These are phyloP conservation scores for Geoglossum glabrum DNA, from an alignment of 495 filamentous ascomycete species.

Conservation along the genomic window DNA sequence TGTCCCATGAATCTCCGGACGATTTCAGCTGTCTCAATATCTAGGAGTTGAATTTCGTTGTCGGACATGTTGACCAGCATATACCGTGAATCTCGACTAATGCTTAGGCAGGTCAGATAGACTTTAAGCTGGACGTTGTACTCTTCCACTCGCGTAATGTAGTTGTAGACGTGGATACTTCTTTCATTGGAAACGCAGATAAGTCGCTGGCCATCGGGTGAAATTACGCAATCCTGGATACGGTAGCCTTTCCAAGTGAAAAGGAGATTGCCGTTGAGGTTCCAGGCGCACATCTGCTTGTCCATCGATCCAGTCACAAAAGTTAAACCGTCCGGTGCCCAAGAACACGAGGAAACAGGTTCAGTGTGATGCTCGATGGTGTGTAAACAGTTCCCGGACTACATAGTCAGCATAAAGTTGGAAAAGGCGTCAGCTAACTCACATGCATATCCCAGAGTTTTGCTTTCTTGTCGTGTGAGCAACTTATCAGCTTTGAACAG, in stretches of 20 bases:
- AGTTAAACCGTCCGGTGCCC: conserved; percentile 57
- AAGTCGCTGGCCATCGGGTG: conserved; percentile 55
- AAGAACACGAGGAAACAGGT: conserved; percentile 68
- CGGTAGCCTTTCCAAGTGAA: conserved; percentile 52
- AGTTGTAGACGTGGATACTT: conserved; percentile 66
- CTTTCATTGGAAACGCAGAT: conserved; percentile 53
- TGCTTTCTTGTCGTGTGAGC: conserved; percentile 52
- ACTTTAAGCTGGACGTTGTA: conserved; percentile 47
- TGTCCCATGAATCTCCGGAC: conserved; percentile 55
- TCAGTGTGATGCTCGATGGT: conserved; percentile 50
- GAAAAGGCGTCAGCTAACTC: conserved; percentile 13
- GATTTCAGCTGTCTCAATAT: conserved; percentile 52
- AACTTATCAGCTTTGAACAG: conserved; percentile 64
- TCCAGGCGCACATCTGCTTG: conserved; percentile 46
- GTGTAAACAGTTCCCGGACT: conserved; percentile 51
- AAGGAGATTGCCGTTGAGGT: conserved; percentile 31
- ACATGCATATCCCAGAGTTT: conserved; percentile 65
- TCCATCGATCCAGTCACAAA: conserved; percentile 74
- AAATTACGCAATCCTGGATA: conserved; percentile 68
- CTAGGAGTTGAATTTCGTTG: conserved; percentile 53
- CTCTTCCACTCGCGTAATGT: conserved; percentile 47
- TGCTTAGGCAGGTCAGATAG: conserved; percentile 53
- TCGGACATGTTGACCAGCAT: conserved; percentile 68
- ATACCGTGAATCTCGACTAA: conserved; percentile 58
- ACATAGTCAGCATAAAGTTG: neutral